Evolutionary conservation across 2,329 filamentous ascomycete species (phyloP), one percentile per base, ranked within the genome.

Genomic region (Aspergillus caelatus): DNA sequence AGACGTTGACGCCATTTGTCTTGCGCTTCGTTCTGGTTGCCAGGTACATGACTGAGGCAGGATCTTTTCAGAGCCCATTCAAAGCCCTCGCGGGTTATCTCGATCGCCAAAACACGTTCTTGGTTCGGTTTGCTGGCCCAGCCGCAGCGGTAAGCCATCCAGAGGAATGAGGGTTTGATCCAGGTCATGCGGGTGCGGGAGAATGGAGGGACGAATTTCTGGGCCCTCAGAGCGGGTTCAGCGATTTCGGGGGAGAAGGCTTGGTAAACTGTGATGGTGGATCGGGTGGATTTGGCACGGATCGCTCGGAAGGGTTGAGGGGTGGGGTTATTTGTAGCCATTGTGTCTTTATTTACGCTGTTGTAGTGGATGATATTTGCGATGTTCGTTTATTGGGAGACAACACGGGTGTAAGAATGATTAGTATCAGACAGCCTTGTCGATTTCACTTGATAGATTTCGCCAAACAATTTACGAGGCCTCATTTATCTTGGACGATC

Each of bases 91-190:
- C 82, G 84, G 28, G 77, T 82, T 76, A 89, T 84, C 56, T 79
- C 82, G 6, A 89, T 75, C 0, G 87, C 86, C 1, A 90, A 79
- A 30, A 89, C 85, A 54, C 81, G 82, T 39, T 81, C 79, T 72
- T 89, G 87, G 3, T 81, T 74, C 0, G 72, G 34, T 68, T 89
- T 89, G 72, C 79, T 82, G 0, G 84, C 84, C 76, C 88, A 89
- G 19, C 86, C 87, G 23, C 81, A 80, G 55, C 87, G 85, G 71
- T 89, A 89, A 75, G 88, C 83, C 83, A 88, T 87, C 87, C 87
- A 89, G 54, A 80, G 77, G 82, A 86, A 89, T 63, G 82, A 85
- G 0, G 86, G 86, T 70, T 89, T 89, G 67, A 89, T 83, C 87
- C 87, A 89, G 4, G 87, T 89, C 86, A 88, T 89, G 58, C 87